phyloP scores from a whole-genome alignment of 1,139 yeast species.

The Candida anutae region DNA sequence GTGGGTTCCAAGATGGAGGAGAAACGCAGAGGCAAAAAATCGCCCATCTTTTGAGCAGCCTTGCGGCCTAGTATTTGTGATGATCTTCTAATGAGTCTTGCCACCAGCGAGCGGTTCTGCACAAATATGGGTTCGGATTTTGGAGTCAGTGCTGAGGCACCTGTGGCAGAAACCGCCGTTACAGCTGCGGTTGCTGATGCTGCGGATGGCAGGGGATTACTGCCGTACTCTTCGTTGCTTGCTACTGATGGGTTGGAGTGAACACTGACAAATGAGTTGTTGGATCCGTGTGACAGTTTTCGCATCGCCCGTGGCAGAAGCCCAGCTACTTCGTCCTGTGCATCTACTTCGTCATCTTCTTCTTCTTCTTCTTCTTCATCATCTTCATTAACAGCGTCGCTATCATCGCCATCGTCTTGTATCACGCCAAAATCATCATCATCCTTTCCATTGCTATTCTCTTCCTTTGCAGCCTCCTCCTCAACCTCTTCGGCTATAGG shows the following conservation, averaged over 20 bases:
- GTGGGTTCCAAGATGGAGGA: constrained; percentile 87
- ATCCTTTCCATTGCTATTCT: constrained; percentile 12
- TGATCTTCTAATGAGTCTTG: constrained; percentile 54
- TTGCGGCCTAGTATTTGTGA: constrained; percentile 57
- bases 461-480: constrained; percentile 4
- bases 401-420: constrained; percentile 20
- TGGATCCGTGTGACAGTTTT: constrained; percentile 34
- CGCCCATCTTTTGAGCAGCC: constrained; percentile 87
- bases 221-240: constrained; percentile 19
- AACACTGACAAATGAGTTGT: constrained; percentile 30
- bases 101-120: constrained; percentile 61
- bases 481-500: constrained; percentile 27
- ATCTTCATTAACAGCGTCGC: constrained; percentile 20
- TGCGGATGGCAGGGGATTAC: constrained; percentile 1
- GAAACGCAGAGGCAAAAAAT: constrained; percentile 74
- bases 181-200: constrained; percentile 1
- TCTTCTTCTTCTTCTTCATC: constrained; percentile 30
- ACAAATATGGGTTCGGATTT: constrained; percentile 61
- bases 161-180: constrained; percentile 1
- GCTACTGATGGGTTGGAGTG: constrained; percentile 19
- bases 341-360: constrained; percentile 18
- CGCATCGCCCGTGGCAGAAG: constrained; percentile 24
- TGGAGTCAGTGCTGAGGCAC: constrained; percentile 1
- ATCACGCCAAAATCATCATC: constrained; percentile 11
- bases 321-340: constrained; percentile 19